phyloP scores from a whole-genome alignment of 306 rosid genomes.

The Ochetophila trinervis region DNA sequence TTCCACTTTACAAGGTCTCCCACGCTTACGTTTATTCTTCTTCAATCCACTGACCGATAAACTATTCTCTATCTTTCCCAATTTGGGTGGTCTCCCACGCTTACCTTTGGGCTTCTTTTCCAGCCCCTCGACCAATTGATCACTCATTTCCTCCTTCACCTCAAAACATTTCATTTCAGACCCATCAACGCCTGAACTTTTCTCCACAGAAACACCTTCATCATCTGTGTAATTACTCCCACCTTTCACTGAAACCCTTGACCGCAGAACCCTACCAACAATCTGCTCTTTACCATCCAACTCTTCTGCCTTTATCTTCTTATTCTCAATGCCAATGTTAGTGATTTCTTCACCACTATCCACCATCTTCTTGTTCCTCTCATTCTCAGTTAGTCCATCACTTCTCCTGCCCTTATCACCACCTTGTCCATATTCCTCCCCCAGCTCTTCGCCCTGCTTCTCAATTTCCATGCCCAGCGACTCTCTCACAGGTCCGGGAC shows the following conservation, averaged over 20 bases:
- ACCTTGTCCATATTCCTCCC: slow-evolving; percentile 32
- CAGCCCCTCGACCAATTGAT: slow-evolving; percentile 13
- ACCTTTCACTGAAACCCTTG: slow-evolving; percentile 33
- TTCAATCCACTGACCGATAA: slow-evolving; percentile 4
- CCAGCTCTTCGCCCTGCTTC: slow-evolving; percentile 27
- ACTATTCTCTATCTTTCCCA: slow-evolving; percentile 12
- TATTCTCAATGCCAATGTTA: slow-evolving; percentile 20
- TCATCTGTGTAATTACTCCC: slow-evolving; percentile 31
- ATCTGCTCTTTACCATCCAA: slow-evolving; percentile 22
- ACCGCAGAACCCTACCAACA: slow-evolving; percentile 59
- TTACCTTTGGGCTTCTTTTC: slow-evolving; percentile 8
- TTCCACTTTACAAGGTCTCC: slow-evolving; percentile 23
- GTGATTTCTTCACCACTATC: slow-evolving; percentile 20
- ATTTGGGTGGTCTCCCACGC: slow-evolving; percentile 36
- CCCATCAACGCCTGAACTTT: slow-evolving; percentile 19
- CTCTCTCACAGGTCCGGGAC: slow-evolving; percentile 20
- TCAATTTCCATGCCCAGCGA: slow-evolving; percentile 10
- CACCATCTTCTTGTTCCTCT: slow-evolving; percentile 28
- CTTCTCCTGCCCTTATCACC: slow-evolving; percentile 19
- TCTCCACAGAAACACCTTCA: slow-evolving; percentile 19
- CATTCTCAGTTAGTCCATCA: slow-evolving; percentile 40
- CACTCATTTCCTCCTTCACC: slow-evolving; percentile 33
- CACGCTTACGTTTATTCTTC: slow-evolving; percentile 20
- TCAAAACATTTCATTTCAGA: slow-evolving; percentile 25
- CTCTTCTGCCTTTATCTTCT: slow-evolving; percentile 26